phyloP scores from a whole-genome alignment of 805 yeast species.

The Maudiozyma barnettii region DNA sequence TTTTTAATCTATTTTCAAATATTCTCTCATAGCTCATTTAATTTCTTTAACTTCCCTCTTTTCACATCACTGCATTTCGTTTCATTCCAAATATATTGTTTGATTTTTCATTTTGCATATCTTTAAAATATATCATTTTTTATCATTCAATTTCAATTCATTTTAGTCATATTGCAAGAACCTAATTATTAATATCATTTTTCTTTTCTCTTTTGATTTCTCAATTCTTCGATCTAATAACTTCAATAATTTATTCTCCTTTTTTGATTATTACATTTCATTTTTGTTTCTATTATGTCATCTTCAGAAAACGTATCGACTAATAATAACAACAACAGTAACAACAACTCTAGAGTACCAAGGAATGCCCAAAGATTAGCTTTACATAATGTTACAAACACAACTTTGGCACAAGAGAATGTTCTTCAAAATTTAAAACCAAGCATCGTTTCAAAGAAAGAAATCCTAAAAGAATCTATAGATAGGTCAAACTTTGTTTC shows the following conservation, averaged over 20 bases:
- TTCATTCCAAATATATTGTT: not conserved
- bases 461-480: slow-evolving; percentile 2
- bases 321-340: slow-evolving; percentile 1
- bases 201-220: not conserved
- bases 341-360: slow-evolving; percentile 5
- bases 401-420: slow-evolving; percentile 20
- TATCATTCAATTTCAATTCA: not conserved
- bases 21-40: too few species aligned
- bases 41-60: too few species aligned
- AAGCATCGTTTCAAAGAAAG: slow-evolving; percentile 7
- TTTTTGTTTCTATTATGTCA: slow-evolving; percentile 1
- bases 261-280: not conserved
- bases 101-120: not conserved
- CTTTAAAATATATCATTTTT: not conserved
- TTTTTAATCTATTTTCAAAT: too few species aligned
- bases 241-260: not conserved
- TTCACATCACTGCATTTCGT: not conserved
- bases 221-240: not conserved
- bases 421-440: slow-evolving; percentile 10
- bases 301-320: slow-evolving; percentile 3
- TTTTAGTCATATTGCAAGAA: not conserved
- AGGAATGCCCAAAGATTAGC: slow-evolving; percentile 26
- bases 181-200: not conserved
- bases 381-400: slow-evolving; percentile 29
- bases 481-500: not conserved